Evolutionary conservation across 371 early-diverging fungal species (phyloP), one percentile per base, ranked within the genome.

Genomic region (Apophysomyces trapeziformis): DNA sequence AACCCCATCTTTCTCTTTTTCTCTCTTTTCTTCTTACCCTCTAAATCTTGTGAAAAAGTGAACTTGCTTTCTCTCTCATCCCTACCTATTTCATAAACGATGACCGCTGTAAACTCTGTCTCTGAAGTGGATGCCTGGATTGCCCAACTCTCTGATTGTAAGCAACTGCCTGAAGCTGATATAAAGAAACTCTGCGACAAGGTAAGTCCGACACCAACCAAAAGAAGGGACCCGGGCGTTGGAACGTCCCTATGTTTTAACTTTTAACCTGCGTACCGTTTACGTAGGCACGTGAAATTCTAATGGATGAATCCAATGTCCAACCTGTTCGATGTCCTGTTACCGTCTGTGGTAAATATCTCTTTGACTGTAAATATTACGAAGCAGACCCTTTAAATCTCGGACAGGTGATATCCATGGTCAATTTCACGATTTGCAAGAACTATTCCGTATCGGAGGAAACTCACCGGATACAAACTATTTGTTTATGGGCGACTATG

Each of bases 401-500:
- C 41, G 41, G 56, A 11, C 62, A 81, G 81, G 83, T 68, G 96
- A 99, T 79, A 96, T 99, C 67, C 99, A 99, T 74, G 99, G 99
- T 16, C 99, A 99, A 77, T 99, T 99, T 78, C 96, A 95, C 74
- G 99, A 99, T 82, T 84, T 97, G 73, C 84, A 98, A 79, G 98
- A 99, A 79, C 89, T 99, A 8, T 98, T 99, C 78, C 91, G 95
- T 43, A 97, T 98, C 32, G 99, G 99, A 41, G 99, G 99, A 21
- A 93, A 97, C 75, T 91, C 97, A 11, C 98, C 99, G 7, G 90
- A 93, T 66, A 99, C 99, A 32, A 97, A 95, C 78, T 99, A 99
- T 79, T 89, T 98, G 66, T 99, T 99, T 75, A 98, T 99, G 98
- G 99, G 99, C 21, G 99, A 99, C 75, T 99, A 98, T 87, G 99